phyloP scores from a whole-genome alignment of 345 rosid species.

The Rhodamnia rubescens region DNA sequence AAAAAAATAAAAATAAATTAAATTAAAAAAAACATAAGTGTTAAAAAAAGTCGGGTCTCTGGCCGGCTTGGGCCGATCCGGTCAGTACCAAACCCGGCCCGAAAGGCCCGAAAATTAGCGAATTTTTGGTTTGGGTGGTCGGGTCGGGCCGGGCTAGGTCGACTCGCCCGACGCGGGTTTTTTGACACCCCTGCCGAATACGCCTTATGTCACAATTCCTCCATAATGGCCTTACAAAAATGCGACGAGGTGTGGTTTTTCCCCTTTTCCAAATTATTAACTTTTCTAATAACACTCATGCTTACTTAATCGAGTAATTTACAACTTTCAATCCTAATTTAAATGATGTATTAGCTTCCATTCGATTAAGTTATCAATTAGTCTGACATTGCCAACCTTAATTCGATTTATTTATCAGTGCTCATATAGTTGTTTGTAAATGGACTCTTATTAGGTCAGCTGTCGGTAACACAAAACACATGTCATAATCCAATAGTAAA shows the following conservation, averaged over 20 bases:
- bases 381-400: background rate
- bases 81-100: too few species aligned
- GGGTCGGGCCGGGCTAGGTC: too few species aligned
- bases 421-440: background rate
- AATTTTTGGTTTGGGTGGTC: too few species aligned
- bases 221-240: background rate
- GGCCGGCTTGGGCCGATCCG: too few species aligned
- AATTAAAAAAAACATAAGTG: too few species aligned
- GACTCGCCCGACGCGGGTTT: too few species aligned
- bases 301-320: background rate
- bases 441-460: background rate
- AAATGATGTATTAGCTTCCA: background rate
- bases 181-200: too few species aligned
- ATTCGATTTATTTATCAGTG: background rate
- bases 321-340: background rate
- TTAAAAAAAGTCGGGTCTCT: too few species aligned
- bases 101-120: too few species aligned
- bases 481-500: too few species aligned
- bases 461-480: background rate
- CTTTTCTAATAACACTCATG: background rate
- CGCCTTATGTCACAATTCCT: background rate
- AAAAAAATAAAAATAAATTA: too few species aligned
- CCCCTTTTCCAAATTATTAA: background rate
- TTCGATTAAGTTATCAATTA: background rate
- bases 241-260: accelerated